phyloP scores from a whole-genome alignment of 2,329 filamentous ascomycete genomes.

The Bipolaris bicolor region DNA sequence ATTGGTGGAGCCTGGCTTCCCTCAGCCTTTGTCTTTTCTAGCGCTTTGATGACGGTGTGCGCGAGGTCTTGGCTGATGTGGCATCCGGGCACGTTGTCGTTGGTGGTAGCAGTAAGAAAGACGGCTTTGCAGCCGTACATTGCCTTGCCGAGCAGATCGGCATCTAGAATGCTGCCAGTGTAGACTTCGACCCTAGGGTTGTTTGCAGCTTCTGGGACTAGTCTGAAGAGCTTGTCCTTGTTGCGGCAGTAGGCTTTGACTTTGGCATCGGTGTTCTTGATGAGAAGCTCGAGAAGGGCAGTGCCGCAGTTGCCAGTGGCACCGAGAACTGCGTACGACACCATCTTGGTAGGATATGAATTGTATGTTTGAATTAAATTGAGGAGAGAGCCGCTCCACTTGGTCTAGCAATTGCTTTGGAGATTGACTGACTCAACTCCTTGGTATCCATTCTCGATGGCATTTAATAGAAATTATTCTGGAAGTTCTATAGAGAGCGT shows the following conservation, averaged over 20 bases:
- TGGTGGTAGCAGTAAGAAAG: constrained; percentile 51
- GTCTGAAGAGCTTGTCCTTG: constrained; percentile 14
- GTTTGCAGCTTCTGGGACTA: constrained; percentile 4
- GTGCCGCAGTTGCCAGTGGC: constrained; percentile 22
- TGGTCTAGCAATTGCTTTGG: not conserved
- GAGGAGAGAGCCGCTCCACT: not conserved
- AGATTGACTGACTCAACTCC: not conserved
- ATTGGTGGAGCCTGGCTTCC: not conserved
- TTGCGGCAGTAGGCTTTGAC: constrained; percentile 25
- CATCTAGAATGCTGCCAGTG: constrained; percentile 52
- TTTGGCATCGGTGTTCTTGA: constrained; percentile 2
- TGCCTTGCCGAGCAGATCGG: constrained; percentile 47
- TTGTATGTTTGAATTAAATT: not conserved
- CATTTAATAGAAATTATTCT: not conserved
- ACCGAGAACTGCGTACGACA: constrained; percentile 17
- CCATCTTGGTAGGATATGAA: not conserved
- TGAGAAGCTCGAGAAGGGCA: constrained; percentile 16
- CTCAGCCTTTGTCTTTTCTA: constrained; percentile 23
- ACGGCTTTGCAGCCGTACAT: constrained; percentile 46
- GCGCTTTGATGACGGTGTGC: constrained; percentile 45
- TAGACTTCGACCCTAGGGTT: constrained; percentile 46
- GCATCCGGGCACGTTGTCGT: constrained; percentile 55
- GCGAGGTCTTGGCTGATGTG: constrained; percentile 37
- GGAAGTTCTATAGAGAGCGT: too few relatives aligned
- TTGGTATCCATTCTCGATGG: not conserved